Base-by-base conservation (phyloP, 371 early-diverging fungal species). In the Furculomyces boomerangus region DNA sequence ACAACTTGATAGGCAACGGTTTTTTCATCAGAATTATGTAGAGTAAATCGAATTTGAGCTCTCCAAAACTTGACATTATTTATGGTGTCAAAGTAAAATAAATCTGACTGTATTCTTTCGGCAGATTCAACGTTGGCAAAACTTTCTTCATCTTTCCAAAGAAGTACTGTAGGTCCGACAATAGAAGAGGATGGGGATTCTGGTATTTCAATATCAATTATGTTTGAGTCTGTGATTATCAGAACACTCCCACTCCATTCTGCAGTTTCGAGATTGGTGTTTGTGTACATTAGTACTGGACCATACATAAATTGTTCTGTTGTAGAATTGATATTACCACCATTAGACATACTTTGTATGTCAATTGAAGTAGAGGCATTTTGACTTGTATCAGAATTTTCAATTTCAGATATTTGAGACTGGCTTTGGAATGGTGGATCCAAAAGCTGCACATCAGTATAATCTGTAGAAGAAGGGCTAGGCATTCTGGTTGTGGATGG, bases 201-300 rank as follows among this genome's bases (percentile, higher is more conserved):
- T 37, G 61, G 53, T 52, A 61, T 64, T 29, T 63, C 54, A 29
- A 50, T 50, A 31, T 54, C 13, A 41, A 56, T 31, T 29, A 41
- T 49, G 30, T 28, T 47, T 59, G 20, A 60, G 67, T 67, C 64
- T 0, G 74, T 68, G 31, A 74, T 62, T 60, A 74, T 47, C 46
- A 74, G 54, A 27, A 74, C 75, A 1, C 72, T 71, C 18, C 75
- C 75, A 29, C 62, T 54, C 75, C 75, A 74, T 53, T 56, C 32
- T 20, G 71, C 71, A 13, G 60, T 58, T 49, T 62, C 70, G 16
- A 71, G 45, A 58, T 74, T 73, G 26, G 71, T 47, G 61, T 71
- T 48, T 58, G 62, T 62, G 48, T 66, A 67, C 60, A 67, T 68
- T 49, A 67, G 58, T 60, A 66, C 35, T 16, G 68, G 68, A 1